These are phyloP conservation scores for Trametes coccinea DNA, from an alignment of 768 basidiomycete genomes.

Conservation along the genomic window DNA sequence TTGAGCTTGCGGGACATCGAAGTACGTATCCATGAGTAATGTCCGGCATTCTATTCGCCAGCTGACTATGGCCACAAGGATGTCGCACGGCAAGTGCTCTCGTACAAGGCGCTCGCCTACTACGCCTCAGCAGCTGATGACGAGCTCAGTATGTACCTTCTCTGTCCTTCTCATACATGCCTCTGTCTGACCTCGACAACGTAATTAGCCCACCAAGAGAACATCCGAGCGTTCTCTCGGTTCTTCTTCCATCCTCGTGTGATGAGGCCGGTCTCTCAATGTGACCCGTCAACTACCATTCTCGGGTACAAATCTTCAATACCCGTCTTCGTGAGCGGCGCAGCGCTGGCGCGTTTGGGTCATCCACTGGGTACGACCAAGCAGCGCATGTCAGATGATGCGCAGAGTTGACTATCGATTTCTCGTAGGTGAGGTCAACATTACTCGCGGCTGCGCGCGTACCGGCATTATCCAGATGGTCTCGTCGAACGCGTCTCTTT, in stretches of 20 bases:
- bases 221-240: constrained; percentile 76
- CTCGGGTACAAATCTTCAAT: constrained; percentile 71
- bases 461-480: constrained; percentile 84
- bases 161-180: background rate
- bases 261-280: constrained; percentile 62
- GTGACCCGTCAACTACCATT: constrained; percentile 71
- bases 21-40: constrained; percentile 39
- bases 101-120: constrained; percentile 76
- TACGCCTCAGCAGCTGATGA: constrained; percentile 89
- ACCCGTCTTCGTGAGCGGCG: constrained; percentile 82
- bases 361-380: constrained; percentile 64
- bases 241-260: constrained; percentile 89
- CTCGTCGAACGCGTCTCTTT: constrained; percentile 74
- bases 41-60: background rate
- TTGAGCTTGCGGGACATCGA: constrained; percentile 83
- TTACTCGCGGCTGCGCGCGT: constrained; percentile 66
- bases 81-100: constrained; percentile 71
- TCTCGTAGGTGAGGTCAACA: constrained; percentile 71
- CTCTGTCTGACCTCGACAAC: background rate
- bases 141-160: constrained; percentile 60
- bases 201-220: constrained; percentile 60
- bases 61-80: constrained; percentile 41
- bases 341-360: constrained; percentile 82
- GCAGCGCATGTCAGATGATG: background rate
- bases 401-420: background rate